A percentile compares a stretch with the other conserved stretches of the same genome.
Conservation (phyloP, 2,329 filamentous ascomycete genomes). For the Penicillium sclerotiorum region DNA sequence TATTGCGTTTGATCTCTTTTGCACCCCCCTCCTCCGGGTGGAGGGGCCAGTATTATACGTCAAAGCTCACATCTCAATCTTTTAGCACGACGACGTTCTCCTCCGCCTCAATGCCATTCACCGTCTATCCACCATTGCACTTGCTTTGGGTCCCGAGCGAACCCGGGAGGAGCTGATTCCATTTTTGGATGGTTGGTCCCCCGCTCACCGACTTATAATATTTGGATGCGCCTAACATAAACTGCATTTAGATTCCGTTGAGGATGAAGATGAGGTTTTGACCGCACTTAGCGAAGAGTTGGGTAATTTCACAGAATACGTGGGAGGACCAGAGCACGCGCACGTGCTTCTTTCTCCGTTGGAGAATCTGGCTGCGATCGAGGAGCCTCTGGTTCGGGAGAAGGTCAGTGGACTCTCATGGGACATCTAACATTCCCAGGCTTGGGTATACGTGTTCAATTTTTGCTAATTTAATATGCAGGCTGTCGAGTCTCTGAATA, state of each 20-base stretch:
- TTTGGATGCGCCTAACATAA: constrained; percentile 26
- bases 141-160: constrained; percentile 91
- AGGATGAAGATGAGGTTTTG: constrained; percentile 97
- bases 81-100: constrained; percentile 95
- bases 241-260: constrained; percentile 79
- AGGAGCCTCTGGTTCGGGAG: constrained; percentile 95
- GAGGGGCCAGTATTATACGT: constrained; percentile 5
- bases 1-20: constrained; percentile 48
- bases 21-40: constrained; percentile 11
- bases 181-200: constrained; percentile 90
- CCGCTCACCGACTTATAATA: constrained; percentile 14
- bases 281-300: constrained; percentile 97
- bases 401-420: too few relatives aligned
- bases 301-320: constrained; percentile 95
- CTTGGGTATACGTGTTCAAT: too few relatives aligned
- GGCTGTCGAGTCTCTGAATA: constrained; percentile 99
- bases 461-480: constrained; percentile 41
- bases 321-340: constrained; percentile 88
- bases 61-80: constrained; percentile 24
- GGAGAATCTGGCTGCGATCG: constrained; percentile 97
- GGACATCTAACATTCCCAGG: too few relatives aligned
- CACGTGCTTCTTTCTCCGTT: constrained; percentile 96
- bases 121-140: constrained; percentile 94
- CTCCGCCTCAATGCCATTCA: constrained; percentile 98
- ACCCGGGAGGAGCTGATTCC: constrained; percentile 98